Evolutionary conservation across 768 basidiomycete species (phyloP), one percentile per base, ranked within the genome.

Genomic region (Wakefieldia striispora): DNA sequence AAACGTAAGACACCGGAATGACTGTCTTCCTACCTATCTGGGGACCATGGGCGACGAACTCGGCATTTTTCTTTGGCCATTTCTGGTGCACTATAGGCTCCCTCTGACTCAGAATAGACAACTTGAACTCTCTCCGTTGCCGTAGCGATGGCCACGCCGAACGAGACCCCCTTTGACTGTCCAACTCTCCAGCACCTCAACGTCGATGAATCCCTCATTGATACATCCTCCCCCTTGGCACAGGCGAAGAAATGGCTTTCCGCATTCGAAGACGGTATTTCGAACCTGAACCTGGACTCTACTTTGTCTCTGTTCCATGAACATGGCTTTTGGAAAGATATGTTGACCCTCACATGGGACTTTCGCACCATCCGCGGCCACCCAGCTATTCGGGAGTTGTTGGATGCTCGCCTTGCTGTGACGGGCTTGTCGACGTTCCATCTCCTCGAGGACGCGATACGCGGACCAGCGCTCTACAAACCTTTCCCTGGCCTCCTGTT

Each of bases 401-500:
- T 78, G 35, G 51, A 51, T 1, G 72, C 72, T 29, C 72, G 72
- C 33, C 66, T 79, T 29, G 43, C 53, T 13, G 26, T 3, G 4
- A 57, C 59, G 7, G 53, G 61, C 11, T 21, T 67, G 13, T 51
- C 57, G 1, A 44, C 45, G 14, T 51, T 62, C 35, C 51, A 29
- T 1, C 54, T 65, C 34, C 40, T 61, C n/a, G 52, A 61, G 9
- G 67, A 63, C 40, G 26, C 36, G 6, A n/a, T 70, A 43, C 65
- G 60, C 1, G 64, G 52, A 27, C 57, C 67, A n/a, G 58, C 29
- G 3, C 38, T 79, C n/a, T 61, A 71, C 42, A 67, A 62, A 14
- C 76, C 75, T 3, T 75, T 71, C 47, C 72, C 80, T 0, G 82
- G 80, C 54, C 49, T 88, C 5, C 73, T 71, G 0, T 87, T 83